Base-by-base conservation (phyloP, 1,139 yeast species). In the Suhomyces anneliseae region DNA sequence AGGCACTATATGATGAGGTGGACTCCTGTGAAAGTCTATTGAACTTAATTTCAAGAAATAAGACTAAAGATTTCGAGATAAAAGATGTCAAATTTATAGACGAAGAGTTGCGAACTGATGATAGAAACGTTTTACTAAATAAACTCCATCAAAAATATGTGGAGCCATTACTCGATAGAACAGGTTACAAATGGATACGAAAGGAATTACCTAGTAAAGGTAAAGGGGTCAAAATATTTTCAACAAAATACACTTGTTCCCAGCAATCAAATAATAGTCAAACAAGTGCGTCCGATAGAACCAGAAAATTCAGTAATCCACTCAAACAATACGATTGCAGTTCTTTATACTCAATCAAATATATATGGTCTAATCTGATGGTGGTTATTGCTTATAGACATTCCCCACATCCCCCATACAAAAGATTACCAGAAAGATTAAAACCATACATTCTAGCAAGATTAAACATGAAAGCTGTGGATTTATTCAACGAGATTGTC, bases 131-230 rank as follows among this genome's bases (percentile, higher is more conserved):
- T 4, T 46, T 55, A 10, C 39, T 57, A 14, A 38, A 44, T 36
- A 37, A 41, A 37, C 45, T 57, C 6, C 61, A 58, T 43, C 50
- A 49, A 24, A 50, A 48, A 34, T 58, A 58, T 32, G 61, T 58
- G 29, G 54, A 52, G 43, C 62, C 62, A 1, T 40, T 57, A 31
- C 47, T 57, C 8, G 56, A 51, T 14, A 32, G 47, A 7, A 54
- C 56, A 7, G 62, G 62, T 11, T 58, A 53, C 38, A 52, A 52
- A 39, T 58, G 62, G 62, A 54, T 56, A 10, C 41, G 60, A 34
- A 58, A 55, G 37, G 62, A 57, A 33, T 52, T 55, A 11, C 59
- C 61, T 1, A 48, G 58, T 15, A 55, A 52, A 38, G 60, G 60
- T 6, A 51, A 53, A 29, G 62, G 62, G 2, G 33, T 50, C 27